phyloP scores from a whole-genome alignment of 106 monocot species.

The Apostasia ramifera region DNA sequence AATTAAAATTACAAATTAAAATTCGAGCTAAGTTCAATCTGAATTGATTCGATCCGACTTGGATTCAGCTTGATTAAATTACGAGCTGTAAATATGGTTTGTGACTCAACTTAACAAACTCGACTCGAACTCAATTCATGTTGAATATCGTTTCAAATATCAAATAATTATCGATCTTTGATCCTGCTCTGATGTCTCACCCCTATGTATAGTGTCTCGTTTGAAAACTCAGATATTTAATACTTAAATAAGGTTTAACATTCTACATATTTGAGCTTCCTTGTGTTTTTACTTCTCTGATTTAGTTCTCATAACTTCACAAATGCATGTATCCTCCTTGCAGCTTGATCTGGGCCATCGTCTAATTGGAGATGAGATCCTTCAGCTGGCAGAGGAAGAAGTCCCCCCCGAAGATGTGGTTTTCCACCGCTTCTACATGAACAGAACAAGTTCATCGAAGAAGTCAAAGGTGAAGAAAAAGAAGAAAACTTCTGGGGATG shows the following conservation, averaged over 20 bases:
- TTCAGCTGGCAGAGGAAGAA: constrained; percentile 79
- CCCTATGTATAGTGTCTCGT: too few relatives aligned
- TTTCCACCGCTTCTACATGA: constrained; percentile 91
- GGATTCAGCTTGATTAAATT: too few relatives aligned
- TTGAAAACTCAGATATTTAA: too few relatives aligned
- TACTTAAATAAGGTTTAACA: too few relatives aligned
- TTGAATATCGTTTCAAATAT: too few relatives aligned
- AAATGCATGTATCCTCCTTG: not conserved
- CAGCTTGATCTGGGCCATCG: constrained; percentile 63
- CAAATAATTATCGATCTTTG: not conserved
- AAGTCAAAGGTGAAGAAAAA: constrained; percentile 48
- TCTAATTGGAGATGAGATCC: constrained; percentile 74
- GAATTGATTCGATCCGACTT: too few relatives aligned
- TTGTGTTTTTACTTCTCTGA: not conserved
- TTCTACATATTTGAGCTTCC: too few relatives aligned
- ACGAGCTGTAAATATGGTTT: too few relatives aligned
- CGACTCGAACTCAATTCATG: too few relatives aligned
- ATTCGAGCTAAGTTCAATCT: too few relatives aligned
- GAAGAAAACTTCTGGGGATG: constrained; percentile 25
- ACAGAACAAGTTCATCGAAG: constrained; percentile 50
- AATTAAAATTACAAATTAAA: too few relatives aligned
- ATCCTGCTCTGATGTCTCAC: not conserved
- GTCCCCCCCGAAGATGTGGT: constrained; percentile 86
- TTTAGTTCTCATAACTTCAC: not conserved
- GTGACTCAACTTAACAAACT: too few relatives aligned